Conservation (phyloP, 805 yeast genomes). For the Candida ficus region DNA sequence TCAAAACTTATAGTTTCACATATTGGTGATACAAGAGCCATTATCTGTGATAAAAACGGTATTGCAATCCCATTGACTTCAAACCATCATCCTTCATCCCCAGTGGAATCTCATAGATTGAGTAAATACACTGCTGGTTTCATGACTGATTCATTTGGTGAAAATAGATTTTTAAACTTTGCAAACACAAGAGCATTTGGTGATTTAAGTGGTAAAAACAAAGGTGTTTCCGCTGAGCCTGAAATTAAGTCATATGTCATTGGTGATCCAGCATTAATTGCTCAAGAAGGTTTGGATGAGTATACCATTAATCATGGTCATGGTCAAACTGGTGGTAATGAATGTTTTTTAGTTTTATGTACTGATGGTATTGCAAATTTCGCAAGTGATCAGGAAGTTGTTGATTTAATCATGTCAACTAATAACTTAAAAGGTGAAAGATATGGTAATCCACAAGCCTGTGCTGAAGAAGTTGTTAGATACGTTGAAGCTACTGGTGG, state of each 20-base stretch:
- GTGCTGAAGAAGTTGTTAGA: conserved; percentile 79
- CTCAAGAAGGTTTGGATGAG: conserved; percentile 13
- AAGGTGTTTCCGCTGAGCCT: conserved; percentile 91
- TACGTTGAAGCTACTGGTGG: conserved; percentile 86
- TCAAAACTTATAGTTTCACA: conserved; percentile 77
- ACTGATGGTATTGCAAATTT: conserved; percentile 85
- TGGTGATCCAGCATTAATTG: conserved; percentile 50
- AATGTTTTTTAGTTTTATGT: conserved; percentile 74
- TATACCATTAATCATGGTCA: conserved; percentile 23
- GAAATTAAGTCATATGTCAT: conserved; percentile 67
- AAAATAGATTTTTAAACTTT: conserved; percentile 69
- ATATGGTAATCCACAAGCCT: conserved; percentile 75
- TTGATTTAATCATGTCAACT: conserved; percentile 76
- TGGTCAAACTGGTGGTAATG: conserved; percentile 61
- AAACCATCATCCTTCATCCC: conserved; percentile 84
- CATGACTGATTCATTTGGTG: conserved; percentile 88
- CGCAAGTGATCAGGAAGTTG: conserved; percentile 85
- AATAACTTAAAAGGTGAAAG: conserved; percentile 42
- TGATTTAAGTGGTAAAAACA: conserved; percentile 70
- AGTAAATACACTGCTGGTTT: conserved; percentile 57
- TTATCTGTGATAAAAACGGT: conserved; percentile 79
- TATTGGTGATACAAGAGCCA: conserved; percentile 87
- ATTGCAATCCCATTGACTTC: conserved; percentile 72
- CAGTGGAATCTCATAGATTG: conserved; percentile 69
- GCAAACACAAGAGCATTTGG: conserved; percentile 97